Conservation (phyloP, 2,329 filamentous ascomycete genomes). For the Aspergillus tanneri region DNA sequence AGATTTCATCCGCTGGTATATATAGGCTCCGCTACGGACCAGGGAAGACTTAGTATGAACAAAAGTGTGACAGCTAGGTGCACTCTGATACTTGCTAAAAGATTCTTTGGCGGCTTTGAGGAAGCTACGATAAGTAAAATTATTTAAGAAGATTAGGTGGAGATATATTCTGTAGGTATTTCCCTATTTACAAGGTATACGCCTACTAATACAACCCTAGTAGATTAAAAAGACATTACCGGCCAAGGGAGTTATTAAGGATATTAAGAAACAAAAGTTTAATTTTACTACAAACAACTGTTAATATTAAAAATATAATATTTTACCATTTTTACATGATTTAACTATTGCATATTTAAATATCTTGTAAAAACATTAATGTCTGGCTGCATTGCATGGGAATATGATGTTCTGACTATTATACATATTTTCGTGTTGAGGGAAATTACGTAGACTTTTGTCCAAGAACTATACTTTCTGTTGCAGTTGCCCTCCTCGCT, state of each 20-base stretch:
- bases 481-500: too few relatives aligned
- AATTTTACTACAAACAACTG: constrained; percentile 9
- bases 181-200: too few relatives aligned
- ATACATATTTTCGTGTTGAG: too few relatives aligned
- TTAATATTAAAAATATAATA: too few relatives aligned
- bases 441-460: too few relatives aligned
- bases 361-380: too few relatives aligned
- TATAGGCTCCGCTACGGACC: constrained; percentile 3
- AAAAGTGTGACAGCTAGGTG: constrained; percentile 5
- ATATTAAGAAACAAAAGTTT: constrained; percentile 12
- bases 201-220: neutral
- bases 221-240: constrained; percentile 9
- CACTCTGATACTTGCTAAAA: constrained; percentile 1
- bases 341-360: too few relatives aligned
- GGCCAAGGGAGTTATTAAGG: neutral
- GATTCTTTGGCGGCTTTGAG: constrained; percentile 5
- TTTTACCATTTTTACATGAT: too few relatives aligned
- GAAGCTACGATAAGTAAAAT: constrained; percentile 8
- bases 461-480: too few relatives aligned
- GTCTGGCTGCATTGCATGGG: too few relatives aligned
- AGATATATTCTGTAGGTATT: constrained; percentile 1
- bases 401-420: too few relatives aligned
- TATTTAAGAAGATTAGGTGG: neutral
- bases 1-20: constrained; percentile 9
- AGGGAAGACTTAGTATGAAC: constrained; percentile 3